phyloP scores from a whole-genome alignment of 306 rosid species.

The Prunus armeniaca region DNA sequence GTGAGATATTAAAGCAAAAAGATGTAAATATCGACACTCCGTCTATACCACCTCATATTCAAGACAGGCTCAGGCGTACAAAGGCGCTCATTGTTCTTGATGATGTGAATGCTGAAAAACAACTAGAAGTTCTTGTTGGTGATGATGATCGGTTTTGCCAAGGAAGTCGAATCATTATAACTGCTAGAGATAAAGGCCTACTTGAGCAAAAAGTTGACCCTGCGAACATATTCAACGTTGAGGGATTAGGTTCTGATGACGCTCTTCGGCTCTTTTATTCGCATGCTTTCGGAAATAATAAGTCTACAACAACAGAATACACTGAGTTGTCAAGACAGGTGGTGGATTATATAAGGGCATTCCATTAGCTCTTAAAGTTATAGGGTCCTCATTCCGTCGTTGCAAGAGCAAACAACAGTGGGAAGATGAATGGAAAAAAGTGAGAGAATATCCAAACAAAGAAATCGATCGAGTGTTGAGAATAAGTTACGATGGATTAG shows the following conservation, averaged over 20 bases:
- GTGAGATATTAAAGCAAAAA: accelerated
- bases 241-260: not conserved
- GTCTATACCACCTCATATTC: accelerated
- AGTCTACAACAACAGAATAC: not conserved
- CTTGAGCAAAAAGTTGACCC: not conserved
- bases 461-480: not conserved
- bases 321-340: not conserved
- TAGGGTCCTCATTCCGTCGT: not conserved
- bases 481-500: slow-evolving; percentile 6
- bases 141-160: not conserved
- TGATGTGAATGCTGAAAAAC: no score
- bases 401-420: not conserved
- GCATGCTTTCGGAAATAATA: slow-evolving; percentile 2
- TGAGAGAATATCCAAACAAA: not conserved
- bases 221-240: not conserved
- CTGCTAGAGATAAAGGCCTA: not conserved
- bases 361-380: slow-evolving; percentile 10
- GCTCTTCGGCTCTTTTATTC: slow-evolving; percentile 5
- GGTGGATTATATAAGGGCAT: not conserved
- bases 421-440: not conserved
- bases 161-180: slow-evolving; percentile 16
- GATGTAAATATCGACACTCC: no score
- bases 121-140: no score
- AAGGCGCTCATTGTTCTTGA: no score
- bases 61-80: accelerated